Conservation (phyloP, 805 yeast genomes). For the Saccharomycopsis lassenensis region DNA sequence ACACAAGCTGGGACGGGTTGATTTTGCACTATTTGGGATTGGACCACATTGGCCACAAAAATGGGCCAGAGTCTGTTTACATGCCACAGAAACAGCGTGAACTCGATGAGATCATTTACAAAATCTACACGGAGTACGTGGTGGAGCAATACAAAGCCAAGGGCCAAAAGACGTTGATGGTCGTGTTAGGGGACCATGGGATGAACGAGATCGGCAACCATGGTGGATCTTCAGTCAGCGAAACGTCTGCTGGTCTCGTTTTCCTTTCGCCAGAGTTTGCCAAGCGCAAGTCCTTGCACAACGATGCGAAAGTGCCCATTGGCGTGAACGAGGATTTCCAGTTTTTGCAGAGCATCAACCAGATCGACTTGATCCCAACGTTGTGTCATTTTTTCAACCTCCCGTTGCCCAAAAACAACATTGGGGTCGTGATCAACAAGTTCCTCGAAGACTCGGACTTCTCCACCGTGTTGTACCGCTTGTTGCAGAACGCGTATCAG, state of each 20-base stretch:
- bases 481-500: constrained; percentile 50
- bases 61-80: constrained; percentile 72
- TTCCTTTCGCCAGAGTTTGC: constrained; percentile 55
- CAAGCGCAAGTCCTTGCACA: constrained; percentile 17
- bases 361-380: constrained; percentile 67
- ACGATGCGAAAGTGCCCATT: constrained; percentile 29
- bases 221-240: constrained; percentile 92
- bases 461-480: constrained; percentile 19
- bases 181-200: constrained; percentile 89
- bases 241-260: constrained; percentile 76
- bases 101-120: constrained; percentile 61
- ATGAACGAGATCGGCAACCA: constrained; percentile 94
- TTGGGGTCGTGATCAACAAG: constrained; percentile 60
- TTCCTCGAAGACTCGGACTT: constrained; percentile 31
- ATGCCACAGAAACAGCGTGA: constrained; percentile 80
- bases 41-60: constrained; percentile 97
- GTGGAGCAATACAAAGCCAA: constrained; percentile 40
- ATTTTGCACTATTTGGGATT: constrained; percentile 86
- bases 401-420: constrained; percentile 59
- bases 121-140: constrained; percentile 40
- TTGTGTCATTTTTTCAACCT: constrained; percentile 48
- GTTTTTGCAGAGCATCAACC: constrained; percentile 46
- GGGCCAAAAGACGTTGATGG: constrained; percentile 46
- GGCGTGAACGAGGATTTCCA: constrained; percentile 32
- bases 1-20: constrained; percentile 66